Base-by-base conservation (phyloP, 2,329 filamentous ascomycete species). In the Thermoascus crustaceus region DNA sequence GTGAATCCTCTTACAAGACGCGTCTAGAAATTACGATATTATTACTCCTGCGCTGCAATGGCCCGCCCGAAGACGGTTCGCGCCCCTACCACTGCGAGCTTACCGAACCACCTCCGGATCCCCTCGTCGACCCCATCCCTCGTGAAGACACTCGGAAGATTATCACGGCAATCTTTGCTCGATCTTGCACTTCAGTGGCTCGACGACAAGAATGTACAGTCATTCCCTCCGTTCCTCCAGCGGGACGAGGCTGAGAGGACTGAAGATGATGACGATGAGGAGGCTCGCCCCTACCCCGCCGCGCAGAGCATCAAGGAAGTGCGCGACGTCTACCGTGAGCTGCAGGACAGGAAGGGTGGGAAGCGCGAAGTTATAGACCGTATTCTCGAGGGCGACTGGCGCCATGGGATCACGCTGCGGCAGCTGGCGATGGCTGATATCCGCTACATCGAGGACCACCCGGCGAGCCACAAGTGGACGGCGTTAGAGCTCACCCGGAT, bases 171-270 rank as follows among this genome's bases (percentile, higher is more conserved):
- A 30, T 78, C 82, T 0, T 72, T 94, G 14, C 63, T 91, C 17
- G 75, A 78, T 0, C 71, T 94, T 6, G 82, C 75, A 1, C 70
- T 87, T 14, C 73, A 82, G 63, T 94, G 86, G 86, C 76, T 93
- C 3, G 75, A 81, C 38, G 75, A 80, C 32, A 67, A 71, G 43
- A 80, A 82, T 43, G 66, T 77, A 25, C 60, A 71, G 4, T 65
- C 73, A 11, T 80, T 75, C 27, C 66, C 67, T 1, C 82, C 82
- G 0, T 77, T 71, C 52, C 71, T 82, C 30, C 68, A 53, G 42
- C 57, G 24, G 50, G 63, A 71, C n/a, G 66, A 73, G 11, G 63
- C 47, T 2, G 52, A 70, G 5, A 63, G 67, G 5, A 66, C 72
- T 0, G 70, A 75, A 7, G 73, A 77, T 1, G 66, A 72, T 0